These are phyloP conservation scores for Rutstroemia sp. DNA, from an alignment of 2,329 filamentous ascomycete genomes.

Conservation along the genomic window DNA sequence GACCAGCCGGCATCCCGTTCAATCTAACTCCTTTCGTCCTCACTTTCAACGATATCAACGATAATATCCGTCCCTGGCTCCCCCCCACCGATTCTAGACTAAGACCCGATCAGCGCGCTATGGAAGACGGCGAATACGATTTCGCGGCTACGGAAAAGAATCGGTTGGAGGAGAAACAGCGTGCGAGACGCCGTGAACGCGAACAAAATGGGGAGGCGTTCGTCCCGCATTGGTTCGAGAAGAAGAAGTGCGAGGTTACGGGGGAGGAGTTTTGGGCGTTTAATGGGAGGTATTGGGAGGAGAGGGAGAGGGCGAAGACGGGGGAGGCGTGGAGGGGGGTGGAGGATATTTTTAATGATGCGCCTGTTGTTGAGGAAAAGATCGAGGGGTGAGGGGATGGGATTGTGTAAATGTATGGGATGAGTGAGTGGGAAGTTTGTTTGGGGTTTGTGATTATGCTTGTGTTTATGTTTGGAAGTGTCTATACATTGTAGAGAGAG, in stretches of 20 bases:
- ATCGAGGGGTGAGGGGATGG: too few species aligned
- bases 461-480: too few species aligned
- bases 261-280: conserved; percentile 89
- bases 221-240: conserved; percentile 75
- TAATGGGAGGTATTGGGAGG: conserved; percentile 81
- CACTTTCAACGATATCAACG: conserved; percentile 85
- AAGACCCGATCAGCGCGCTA: conserved; percentile 88
- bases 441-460: too few species aligned
- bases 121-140: conserved; percentile 98
- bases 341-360: conserved; percentile 30
- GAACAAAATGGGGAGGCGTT: conserved; percentile 79
- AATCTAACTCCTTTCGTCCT: conserved; percentile 95
- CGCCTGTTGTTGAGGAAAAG: too few species aligned
- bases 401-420: too few species aligned
- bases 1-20: conserved; percentile 83
- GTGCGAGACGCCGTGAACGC: conserved; percentile 62
- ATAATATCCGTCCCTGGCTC: conserved; percentile 67
- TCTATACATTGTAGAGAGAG: too few species aligned
- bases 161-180: conserved; percentile 84
- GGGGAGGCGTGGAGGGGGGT: conserved; percentile 28
- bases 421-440: too few species aligned
- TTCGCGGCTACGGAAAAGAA: conserved; percentile 91
- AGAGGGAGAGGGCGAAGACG: conserved; percentile 37
- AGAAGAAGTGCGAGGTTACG: conserved; percentile 65
- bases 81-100: conserved; percentile 92